Base-by-base conservation (phyloP, 306 rosid genomes). In the Vigna unguiculata region DNA sequence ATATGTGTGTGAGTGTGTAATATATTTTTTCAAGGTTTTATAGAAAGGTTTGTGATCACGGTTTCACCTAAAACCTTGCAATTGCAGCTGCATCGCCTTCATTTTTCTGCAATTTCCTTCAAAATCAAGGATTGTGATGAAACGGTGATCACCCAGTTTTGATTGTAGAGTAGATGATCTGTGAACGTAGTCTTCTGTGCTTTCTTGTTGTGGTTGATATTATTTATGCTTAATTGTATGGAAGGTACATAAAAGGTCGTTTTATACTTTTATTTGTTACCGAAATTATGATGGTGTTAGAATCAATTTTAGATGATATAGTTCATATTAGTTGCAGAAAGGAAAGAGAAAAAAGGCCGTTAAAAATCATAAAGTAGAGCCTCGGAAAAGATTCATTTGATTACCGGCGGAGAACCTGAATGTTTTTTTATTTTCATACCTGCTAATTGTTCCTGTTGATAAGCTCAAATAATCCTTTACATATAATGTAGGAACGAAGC, bases 281-380 rank as follows among this genome's bases (percentile, higher is more conserved):
- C 2, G 25, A 69, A 70, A 43, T 36, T 4, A 38, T 55, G 58
- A 71, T 12, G 61, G 28, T 57, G 16, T 52, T 62, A 45, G 58
- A 55, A 57, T 74, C 77, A 46, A 41, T 73, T 54, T 63, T 36
- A 68, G 74, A 66, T 53, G 43, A 17, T 67, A 38, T 55, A 53
- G 21, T 17, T 65, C 71, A 49, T 55, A 34, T 58, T 76, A 4
- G 72, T 76, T 9, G 70, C 4, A 19, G 24, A 76, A 22, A 58
- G 38, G 32, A 63, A 57, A 36, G 43, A 76, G 69, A 66, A 36
- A 59, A 36, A 25, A 28, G 61, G 60, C 67, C 30, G 52, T 25
- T 24, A 36, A 8, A 24, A 48, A 24, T 76, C 28, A 28, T 62
- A 2, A 36, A 69, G 4, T 52, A 30, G 32, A 17, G 9, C 51